Conservation (phyloP, 495 filamentous ascomycete species). For the Neurospora sp. region DNA sequence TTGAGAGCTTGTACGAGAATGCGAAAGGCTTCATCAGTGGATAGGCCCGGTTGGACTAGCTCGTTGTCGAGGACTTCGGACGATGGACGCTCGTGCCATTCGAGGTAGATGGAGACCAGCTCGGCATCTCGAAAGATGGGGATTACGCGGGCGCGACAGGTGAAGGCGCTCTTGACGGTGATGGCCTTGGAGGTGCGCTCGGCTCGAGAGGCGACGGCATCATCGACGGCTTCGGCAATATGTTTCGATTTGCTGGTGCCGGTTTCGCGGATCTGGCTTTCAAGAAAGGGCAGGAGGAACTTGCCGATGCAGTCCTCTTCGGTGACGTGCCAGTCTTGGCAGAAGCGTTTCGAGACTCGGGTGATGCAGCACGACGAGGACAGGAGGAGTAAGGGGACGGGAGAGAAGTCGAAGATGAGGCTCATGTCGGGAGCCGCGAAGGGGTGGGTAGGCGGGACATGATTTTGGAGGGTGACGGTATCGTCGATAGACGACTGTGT, state of each 20-base stretch:
- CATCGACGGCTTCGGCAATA: conserved; percentile 34
- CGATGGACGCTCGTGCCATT: conserved; percentile 29
- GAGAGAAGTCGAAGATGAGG: conserved; percentile 36
- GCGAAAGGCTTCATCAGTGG: conserved; percentile 47
- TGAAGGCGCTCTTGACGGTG: conserved; percentile 8
- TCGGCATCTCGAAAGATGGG: conserved; percentile 40
- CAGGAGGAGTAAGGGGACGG: conserved; percentile 41
- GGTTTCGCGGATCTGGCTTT: conserved; percentile 19
- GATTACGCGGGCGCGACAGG: conserved; percentile 37
- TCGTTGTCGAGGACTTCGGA: conserved; percentile 25
- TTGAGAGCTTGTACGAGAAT: conserved; percentile 54
- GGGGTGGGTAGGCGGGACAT: background rate
- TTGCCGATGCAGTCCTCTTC: conserved; percentile 32
- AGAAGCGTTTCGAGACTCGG: conserved; percentile 41
- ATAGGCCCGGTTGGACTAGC: conserved; percentile 29
- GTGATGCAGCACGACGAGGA: conserved; percentile 36
- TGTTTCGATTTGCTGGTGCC: conserved; percentile 27
- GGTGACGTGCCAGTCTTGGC: conserved; percentile 24
- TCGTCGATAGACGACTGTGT: background rate
- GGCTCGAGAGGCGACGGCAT: conserved; percentile 31
- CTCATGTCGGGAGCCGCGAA: conserved; percentile 5
- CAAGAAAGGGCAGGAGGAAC: conserved; percentile 33
- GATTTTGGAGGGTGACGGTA: background rate
- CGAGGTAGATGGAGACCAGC: conserved; percentile 39
- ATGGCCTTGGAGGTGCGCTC: conserved; percentile 19